These are phyloP conservation scores for Fusarium pseudonygamai DNA, from an alignment of 2,329 filamentous ascomycete genomes.

Conservation along the genomic window DNA sequence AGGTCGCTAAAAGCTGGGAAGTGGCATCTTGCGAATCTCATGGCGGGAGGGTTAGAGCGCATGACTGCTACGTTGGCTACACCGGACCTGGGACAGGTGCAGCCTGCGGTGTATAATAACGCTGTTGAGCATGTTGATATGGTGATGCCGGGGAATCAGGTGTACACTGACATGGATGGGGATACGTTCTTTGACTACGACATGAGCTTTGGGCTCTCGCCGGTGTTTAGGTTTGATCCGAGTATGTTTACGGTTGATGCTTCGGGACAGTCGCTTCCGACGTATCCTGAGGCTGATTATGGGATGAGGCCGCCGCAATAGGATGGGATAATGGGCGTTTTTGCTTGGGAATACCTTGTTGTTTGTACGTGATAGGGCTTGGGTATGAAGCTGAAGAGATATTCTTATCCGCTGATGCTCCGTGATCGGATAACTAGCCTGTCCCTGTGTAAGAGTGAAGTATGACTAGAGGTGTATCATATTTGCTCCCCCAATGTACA, in stretches of 20 bases:
- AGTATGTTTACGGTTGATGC: slow-evolving; percentile 41
- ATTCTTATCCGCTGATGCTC: background rate
- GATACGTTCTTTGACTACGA: slow-evolving; percentile 44
- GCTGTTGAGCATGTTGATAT: slow-evolving; percentile 33
- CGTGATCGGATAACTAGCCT: background rate
- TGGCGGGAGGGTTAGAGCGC: slow-evolving; percentile 58
- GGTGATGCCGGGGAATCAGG: slow-evolving; percentile 25
- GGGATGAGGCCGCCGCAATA: slow-evolving; percentile 30
- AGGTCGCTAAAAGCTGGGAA: slow-evolving; percentile 53
- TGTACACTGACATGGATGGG: slow-evolving; percentile 39
- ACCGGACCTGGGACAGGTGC: background rate
- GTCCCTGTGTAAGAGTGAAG: background rate
- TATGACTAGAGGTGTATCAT: background rate
- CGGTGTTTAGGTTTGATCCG: slow-evolving; percentile 42
- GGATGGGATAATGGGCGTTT: background rate
- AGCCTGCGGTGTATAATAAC: slow-evolving; percentile 11
- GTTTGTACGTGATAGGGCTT: background rate
- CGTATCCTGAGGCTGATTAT: slow-evolving; percentile 39
- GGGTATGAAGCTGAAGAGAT: background rate
- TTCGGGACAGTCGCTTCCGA: slow-evolving; percentile 36
- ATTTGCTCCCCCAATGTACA: background rate
- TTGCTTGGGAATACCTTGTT: slow-evolving; percentile 7
- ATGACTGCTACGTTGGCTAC: slow-evolving; percentile 43
- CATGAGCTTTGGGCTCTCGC: slow-evolving; percentile 44
- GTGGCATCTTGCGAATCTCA: slow-evolving; percentile 59